phyloP scores from a whole-genome alignment of 495 filamentous ascomycete genomes.

The Glonium stellatum region DNA sequence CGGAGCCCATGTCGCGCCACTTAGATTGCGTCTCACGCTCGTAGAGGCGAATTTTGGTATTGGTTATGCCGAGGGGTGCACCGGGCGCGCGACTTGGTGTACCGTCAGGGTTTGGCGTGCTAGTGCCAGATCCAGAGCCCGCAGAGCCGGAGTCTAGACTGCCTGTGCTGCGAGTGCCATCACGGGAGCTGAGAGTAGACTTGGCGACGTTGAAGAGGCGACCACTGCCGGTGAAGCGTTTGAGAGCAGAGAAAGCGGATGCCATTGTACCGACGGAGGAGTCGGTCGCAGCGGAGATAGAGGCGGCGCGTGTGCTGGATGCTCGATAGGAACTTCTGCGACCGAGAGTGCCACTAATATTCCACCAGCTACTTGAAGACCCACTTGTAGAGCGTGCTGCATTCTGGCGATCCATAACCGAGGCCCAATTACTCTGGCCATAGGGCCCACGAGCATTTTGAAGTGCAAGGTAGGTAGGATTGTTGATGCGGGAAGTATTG shows the following conservation, averaged over 20 bases:
- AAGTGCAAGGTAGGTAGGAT: slow-evolving; percentile 79
- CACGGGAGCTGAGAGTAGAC: slow-evolving; percentile 51
- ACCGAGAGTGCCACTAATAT: slow-evolving; percentile 36
- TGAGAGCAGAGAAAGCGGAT: slow-evolving; percentile 65
- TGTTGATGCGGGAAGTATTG: slow-evolving; percentile 76
- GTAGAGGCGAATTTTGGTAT: slow-evolving; percentile 79
- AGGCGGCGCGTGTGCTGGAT: slow-evolving; percentile 44
- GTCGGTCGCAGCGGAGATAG: slow-evolving; percentile 40
- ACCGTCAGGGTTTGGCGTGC: slow-evolving; percentile 52
- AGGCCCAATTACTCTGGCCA: slow-evolving; percentile 36
- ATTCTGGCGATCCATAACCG: slow-evolving; percentile 40
- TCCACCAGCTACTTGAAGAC: slow-evolving; percentile 24
- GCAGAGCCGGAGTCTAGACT: slow-evolving; percentile 45
- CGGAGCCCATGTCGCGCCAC: slow-evolving; percentile 87
- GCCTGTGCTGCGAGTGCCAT: slow-evolving; percentile 53
- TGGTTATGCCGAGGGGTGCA: slow-evolving; percentile 45
- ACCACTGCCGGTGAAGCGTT: slow-evolving; percentile 57
- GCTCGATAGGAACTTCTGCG: slow-evolving; percentile 55
- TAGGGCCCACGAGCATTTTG: slow-evolving; percentile 54
- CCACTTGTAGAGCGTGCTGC: slow-evolving; percentile 25
- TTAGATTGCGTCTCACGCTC: slow-evolving; percentile 62
- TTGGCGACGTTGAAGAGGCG: slow-evolving; percentile 69
- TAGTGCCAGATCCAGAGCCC: slow-evolving; percentile 46
- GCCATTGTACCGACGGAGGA: slow-evolving; percentile 55
- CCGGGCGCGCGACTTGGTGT: slow-evolving; percentile 37